Percentiles rank a stretch among this genome's conserved stretches.
Conservation (phyloP, 2,329 filamentous ascomycete species). For the Aspergillus niger region DNA sequence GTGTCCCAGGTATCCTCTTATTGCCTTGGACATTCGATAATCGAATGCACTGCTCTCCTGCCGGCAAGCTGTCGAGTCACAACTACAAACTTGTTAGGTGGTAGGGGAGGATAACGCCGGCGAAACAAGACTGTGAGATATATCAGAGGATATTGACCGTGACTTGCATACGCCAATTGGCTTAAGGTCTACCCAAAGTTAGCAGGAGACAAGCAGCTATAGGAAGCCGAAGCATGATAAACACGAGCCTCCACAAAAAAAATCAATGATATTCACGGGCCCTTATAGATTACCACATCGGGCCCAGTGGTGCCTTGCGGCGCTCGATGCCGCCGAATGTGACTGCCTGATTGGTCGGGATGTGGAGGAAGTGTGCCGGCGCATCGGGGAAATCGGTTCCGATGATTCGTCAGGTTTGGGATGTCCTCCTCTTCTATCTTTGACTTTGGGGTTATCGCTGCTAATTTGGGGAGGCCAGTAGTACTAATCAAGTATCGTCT, state of each 20-base stretch:
- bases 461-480: background rate
- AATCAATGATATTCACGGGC: background rate
- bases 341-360: background rate
- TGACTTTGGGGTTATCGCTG: background rate
- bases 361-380: background rate
- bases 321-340: background rate
- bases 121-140: background rate
- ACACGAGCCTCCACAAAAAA: background rate
- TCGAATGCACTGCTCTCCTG: no score
- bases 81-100: no score
- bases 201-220: background rate
- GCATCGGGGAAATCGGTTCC: background rate
- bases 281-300: background rate
- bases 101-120: background rate
- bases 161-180: no score
- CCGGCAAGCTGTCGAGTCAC: no score
- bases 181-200: no score
- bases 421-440: constrained; percentile 1
- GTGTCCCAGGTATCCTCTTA: no score
- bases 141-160: no score
- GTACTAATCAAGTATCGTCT: no score
- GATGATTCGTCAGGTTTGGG: constrained; percentile 14
- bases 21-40: no score
- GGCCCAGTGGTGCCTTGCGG: background rate
- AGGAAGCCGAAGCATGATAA: background rate